A percentile compares a stretch with the other conserved stretches of the same genome.
Evolutionary conservation across 805 yeast genomes (phyloP).

Genomic region (Nakazawaea ambrosiae): DNA sequence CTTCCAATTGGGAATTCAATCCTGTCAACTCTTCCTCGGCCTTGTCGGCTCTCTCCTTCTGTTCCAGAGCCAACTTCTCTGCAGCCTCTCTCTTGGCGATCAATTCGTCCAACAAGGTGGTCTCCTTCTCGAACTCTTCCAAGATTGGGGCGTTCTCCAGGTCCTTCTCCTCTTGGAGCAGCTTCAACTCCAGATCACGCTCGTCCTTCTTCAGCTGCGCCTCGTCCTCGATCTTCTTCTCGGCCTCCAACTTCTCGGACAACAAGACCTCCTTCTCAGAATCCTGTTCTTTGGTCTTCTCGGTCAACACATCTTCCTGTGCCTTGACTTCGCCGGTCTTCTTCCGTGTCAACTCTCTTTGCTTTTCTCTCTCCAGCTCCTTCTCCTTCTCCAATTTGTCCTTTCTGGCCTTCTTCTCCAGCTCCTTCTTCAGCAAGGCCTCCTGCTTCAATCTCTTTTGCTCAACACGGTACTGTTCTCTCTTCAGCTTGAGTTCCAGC

Average conservation of each 20-base stretch:
- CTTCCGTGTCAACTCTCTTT: constrained; percentile 32
- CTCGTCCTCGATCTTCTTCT: constrained; percentile 33
- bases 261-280: constrained; percentile 33
- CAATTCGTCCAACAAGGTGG: constrained; percentile 40
- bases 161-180: constrained; percentile 45
- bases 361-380: constrained; percentile 37
- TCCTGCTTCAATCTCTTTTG: constrained; percentile 30
- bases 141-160: constrained; percentile 47
- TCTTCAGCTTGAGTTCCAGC: constrained; percentile 31
- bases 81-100: constrained; percentile 41
- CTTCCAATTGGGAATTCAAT: constrained; percentile 35
- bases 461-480: constrained; percentile 24
- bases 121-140: constrained; percentile 44
- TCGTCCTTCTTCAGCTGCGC: constrained; percentile 36
- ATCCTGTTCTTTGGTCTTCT: constrained; percentile 31
- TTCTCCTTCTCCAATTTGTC: constrained; percentile 41
- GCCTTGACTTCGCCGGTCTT: constrained; percentile 32
- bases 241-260: constrained; percentile 33
- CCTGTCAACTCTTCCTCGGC: constrained; percentile 34
- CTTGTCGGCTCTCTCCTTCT: constrained; percentile 36
- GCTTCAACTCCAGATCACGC: constrained; percentile 38
- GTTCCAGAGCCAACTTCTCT: constrained; percentile 36
- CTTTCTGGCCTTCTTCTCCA: constrained; percentile 30
- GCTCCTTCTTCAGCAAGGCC: constrained; percentile 25
- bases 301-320: constrained; percentile 34